phyloP scores from a whole-genome alignment of 495 filamentous ascomycete genomes.

The Glonium stellatum region DNA sequence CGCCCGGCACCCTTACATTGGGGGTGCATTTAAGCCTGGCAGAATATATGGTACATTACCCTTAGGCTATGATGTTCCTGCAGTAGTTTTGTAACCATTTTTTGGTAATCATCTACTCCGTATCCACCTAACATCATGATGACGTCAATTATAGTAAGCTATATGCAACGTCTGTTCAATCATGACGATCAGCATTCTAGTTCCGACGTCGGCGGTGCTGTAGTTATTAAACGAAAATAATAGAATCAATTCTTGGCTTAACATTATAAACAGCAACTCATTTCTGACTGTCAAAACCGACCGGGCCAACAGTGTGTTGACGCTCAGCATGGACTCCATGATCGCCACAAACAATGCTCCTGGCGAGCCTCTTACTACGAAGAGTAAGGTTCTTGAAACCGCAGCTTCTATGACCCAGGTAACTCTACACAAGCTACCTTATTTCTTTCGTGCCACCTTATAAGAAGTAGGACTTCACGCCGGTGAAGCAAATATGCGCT shows the following conservation, averaged over 20 bases:
- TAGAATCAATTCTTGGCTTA: not conserved
- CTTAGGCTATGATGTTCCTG: too few relatives aligned
- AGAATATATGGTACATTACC: too few relatives aligned
- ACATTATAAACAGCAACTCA: too few relatives aligned
- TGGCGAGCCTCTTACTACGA: slow-evolving; percentile 48
- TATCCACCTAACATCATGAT: not conserved
- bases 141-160: slow-evolving; percentile 7
- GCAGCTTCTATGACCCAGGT: slow-evolving; percentile 55
- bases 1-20: too few relatives aligned
- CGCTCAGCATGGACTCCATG: slow-evolving; percentile 21
- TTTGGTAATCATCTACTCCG: too few relatives aligned
- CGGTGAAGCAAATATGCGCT: slow-evolving; percentile 71
- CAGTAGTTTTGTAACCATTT: too few relatives aligned
- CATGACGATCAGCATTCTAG: too few relatives aligned
- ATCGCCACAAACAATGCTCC: slow-evolving; percentile 36
- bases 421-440: slow-evolving; percentile 1
- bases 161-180: too few relatives aligned
- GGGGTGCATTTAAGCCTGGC: too few relatives aligned
- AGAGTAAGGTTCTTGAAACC: slow-evolving; percentile 57
- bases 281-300: too few relatives aligned
- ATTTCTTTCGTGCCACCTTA: not conserved
- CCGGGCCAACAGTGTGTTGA: not conserved
- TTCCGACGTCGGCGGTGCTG: too few relatives aligned
- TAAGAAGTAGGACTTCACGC: slow-evolving; percentile 55
- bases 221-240: too few relatives aligned